Evolutionary conservation across 2,329 filamentous ascomycete species (phyloP).

Genomic region (Xylaria sp.): DNA sequence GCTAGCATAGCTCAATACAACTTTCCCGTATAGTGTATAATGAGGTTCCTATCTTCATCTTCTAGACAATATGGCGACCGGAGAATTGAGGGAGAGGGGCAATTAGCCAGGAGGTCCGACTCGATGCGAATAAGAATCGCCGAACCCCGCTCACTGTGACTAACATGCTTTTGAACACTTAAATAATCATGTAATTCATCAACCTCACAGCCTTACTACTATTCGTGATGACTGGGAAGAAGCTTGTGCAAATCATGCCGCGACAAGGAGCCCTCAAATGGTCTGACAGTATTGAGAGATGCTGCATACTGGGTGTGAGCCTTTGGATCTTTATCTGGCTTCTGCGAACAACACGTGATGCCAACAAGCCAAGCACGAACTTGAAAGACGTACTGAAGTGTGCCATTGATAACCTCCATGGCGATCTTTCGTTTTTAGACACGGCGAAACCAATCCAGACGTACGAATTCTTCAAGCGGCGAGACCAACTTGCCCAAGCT

Average conservation of each 20-base stretch:
- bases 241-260: background rate
- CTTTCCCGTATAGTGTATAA: too few relatives aligned
- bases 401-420: conserved; percentile 62
- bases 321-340: background rate
- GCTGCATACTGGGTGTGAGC: background rate
- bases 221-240: conserved; percentile 8
- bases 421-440: conserved; percentile 63
- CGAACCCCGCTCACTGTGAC: too few relatives aligned
- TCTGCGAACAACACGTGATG: background rate
- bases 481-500: conserved; percentile 66
- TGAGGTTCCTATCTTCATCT: too few relatives aligned
- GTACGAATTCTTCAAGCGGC: conserved; percentile 64
- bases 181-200: too few relatives aligned
- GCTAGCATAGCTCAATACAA: too few relatives aligned
- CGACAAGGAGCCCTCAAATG: background rate
- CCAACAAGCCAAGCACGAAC: conserved; percentile 13
- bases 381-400: conserved; percentile 53
- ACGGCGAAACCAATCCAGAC: conserved; percentile 59
- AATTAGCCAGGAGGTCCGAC: too few relatives aligned
- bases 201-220: background rate
- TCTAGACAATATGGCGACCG: too few relatives aligned
- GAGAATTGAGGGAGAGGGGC: too few relatives aligned
- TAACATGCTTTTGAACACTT: too few relatives aligned
- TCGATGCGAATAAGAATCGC: too few relatives aligned
- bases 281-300: background rate